A percentile compares a stretch with the other conserved stretches of the same genome.
These are phyloP conservation scores for Brassica nigra DNA, from an alignment of 345 rosid genomes.

Conservation along the genomic window DNA sequence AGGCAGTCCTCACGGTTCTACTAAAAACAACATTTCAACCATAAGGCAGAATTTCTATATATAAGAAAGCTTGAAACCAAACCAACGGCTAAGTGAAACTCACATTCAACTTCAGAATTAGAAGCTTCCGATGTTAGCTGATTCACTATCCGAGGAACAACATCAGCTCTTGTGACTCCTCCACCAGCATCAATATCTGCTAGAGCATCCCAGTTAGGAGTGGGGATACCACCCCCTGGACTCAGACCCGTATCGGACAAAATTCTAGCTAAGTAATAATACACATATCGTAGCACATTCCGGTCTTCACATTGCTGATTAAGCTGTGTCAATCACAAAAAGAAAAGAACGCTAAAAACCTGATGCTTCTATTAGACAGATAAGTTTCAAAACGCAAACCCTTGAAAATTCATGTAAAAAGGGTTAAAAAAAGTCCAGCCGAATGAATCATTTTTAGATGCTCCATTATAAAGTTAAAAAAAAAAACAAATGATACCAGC, in stretches of 20 bases:
- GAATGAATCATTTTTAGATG: neutral
- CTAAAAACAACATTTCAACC: slow-evolving; percentile 3
- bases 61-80: slow-evolving; percentile 10
- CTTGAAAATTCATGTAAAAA: slow-evolving; percentile 1
- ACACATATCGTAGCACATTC: slow-evolving; percentile 92
- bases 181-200: slow-evolving; percentile 98
- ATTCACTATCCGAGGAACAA: slow-evolving; percentile 81
- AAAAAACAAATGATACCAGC: neutral
- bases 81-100: slow-evolving; percentile 11
- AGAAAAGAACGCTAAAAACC: slow-evolving; percentile 12
- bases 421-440: neutral
- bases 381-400: slow-evolving; percentile 14
- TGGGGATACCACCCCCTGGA: slow-evolving; percentile 98
- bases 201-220: slow-evolving; percentile 99
- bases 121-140: slow-evolving; percentile 82
- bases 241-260: slow-evolving; percentile 84
- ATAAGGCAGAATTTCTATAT: neutral
- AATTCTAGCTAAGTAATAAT: slow-evolving; percentile 96
- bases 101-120: slow-evolving; percentile 82
- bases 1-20: neutral
- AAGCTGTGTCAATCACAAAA: slow-evolving; percentile 59
- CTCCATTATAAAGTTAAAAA: slow-evolving; percentile 6
- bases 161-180: slow-evolving; percentile 99
- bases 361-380: slow-evolving; percentile 17
- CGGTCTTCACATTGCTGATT: slow-evolving; percentile 96